Conservation (phyloP, 352 stramenopile species). For the Thalassiosira livingstoniorum region DNA sequence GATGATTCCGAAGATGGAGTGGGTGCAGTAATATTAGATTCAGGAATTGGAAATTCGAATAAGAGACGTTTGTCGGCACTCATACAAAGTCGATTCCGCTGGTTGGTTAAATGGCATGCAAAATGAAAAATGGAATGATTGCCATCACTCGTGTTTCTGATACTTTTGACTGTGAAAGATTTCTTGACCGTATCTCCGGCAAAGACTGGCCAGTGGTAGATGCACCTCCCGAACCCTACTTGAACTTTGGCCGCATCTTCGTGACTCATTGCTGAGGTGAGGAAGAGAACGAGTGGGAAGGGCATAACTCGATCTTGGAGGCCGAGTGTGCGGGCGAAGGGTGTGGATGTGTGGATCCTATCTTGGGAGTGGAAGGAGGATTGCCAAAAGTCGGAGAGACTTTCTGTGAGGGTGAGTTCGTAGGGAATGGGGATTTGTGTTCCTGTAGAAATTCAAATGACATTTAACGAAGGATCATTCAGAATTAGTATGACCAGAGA, state of each 20-base stretch:
- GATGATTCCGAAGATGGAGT: slow-evolving; percentile 37
- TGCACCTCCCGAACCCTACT: slow-evolving; percentile 75
- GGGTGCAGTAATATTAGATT: slow-evolving; percentile 49
- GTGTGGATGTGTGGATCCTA: slow-evolving; percentile 84
- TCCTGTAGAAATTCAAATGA: no score
- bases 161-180: slow-evolving; percentile 77
- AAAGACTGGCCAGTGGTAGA: slow-evolving; percentile 86
- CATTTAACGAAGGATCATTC: no score
- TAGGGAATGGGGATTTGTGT: slow-evolving; percentile 77
- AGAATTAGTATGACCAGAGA: no score
- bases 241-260: slow-evolving; percentile 86
- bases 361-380: slow-evolving; percentile 84
- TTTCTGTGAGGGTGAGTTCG: slow-evolving; percentile 76
- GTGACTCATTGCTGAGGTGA: slow-evolving; percentile 84
- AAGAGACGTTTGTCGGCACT: slow-evolving; percentile 82
- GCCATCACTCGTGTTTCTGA: slow-evolving; percentile 82
- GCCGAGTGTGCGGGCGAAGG: slow-evolving; percentile 81
- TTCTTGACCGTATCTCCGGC: slow-evolving; percentile 86
- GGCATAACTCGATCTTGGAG: slow-evolving; percentile 84
- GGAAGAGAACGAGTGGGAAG: slow-evolving; percentile 86
- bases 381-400: slow-evolving; percentile 80
- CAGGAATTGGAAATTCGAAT: slow-evolving; percentile 75
- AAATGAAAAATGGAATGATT: slow-evolving; percentile 82
- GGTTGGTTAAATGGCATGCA: slow-evolving; percentile 84
- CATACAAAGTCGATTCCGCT: slow-evolving; percentile 84